Base-by-base conservation (phyloP, 371 early-diverging fungal species). In the Haplosporangium sp. region DNA sequence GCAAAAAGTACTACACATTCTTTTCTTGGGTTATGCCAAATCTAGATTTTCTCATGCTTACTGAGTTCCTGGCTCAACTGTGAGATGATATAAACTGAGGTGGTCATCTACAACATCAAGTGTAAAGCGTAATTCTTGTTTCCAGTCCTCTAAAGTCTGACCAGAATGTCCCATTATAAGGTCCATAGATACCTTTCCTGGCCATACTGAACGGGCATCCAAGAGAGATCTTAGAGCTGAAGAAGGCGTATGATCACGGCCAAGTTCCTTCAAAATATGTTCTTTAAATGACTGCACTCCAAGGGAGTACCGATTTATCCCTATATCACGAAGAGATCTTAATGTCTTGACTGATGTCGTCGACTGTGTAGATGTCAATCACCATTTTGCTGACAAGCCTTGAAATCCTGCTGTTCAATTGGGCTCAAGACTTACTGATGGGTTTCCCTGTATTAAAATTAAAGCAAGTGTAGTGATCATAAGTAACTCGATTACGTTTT, bases 141-240 rank as follows among this genome's bases (percentile, higher is more conserved):
- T 72, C 96, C 96, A 96, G 38, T 84, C 86, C 17, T 73, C 60
- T 7, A 89, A 56, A 1, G 88, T 88, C 74, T 96, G 97, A 0
- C 90, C 89, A 15, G 91, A 90, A 42, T 92, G 85, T 2, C 94
- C 96, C 88, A 91, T 96, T n/a, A 96, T 96, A 65, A 96, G 84
- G 81, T 96, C 96, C 72, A 92, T 87, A 6, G 92, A 91, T n/a
- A 96, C 92, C 10, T 70, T 76, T 9, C 89, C 86, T 10, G 86
- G 81, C 77, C 96, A 96, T 9, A 93, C 77, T 4, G 79, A 45
- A 61, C 82, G 82, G 1, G 93, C 92, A 27, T 84, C 81, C 8
- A 86, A 75, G 4, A 93, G 63, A 0, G 92, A 89, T 19, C 79
- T 76, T 20, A 89, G 60, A 4, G 91, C 92, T 19, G 92, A 88